Percentiles rank a stretch among this genome's conserved stretches.
Conservation (phyloP, 805 yeast species). For the Clavispora fructus region DNA sequence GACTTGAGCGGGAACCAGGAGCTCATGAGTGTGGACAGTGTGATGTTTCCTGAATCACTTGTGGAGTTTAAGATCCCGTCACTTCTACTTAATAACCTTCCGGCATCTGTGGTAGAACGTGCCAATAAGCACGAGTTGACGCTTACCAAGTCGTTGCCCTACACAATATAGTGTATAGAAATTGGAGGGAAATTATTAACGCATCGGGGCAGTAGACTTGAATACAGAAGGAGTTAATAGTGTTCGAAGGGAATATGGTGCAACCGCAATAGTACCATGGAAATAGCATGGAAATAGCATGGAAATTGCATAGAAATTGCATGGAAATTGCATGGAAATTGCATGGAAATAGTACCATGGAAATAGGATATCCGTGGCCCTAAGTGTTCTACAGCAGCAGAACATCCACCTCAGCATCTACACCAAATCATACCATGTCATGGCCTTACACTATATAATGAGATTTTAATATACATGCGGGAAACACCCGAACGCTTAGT, state of each 20-base stretch:
- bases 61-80: constrained; percentile 33
- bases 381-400: too few relatives aligned
- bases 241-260: too few relatives aligned
- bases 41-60: constrained; percentile 33
- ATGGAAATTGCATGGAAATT: too few relatives aligned
- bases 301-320: too few relatives aligned
- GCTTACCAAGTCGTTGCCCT: constrained; percentile 26
- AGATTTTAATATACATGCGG: not conserved
- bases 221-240: too few relatives aligned
- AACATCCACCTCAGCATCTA: too few relatives aligned
- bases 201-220: too few relatives aligned
- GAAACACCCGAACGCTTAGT: constrained; percentile 14
- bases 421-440: not conserved
- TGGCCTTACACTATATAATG: not conserved
- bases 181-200: too few relatives aligned
- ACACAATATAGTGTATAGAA: not conserved
- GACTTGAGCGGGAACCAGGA: constrained; percentile 41
- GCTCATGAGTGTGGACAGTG: constrained; percentile 31
- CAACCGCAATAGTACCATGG: too few relatives aligned
- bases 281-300: too few relatives aligned
- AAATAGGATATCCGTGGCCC: too few relatives aligned
- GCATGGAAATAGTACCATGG: too few relatives aligned
- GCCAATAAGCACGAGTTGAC: constrained; percentile 32
- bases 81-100: constrained; percentile 29
- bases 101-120: constrained; percentile 33